Base-by-base conservation (phyloP, 148 eudicot species). In the Fagopyrum esculentum region DNA sequence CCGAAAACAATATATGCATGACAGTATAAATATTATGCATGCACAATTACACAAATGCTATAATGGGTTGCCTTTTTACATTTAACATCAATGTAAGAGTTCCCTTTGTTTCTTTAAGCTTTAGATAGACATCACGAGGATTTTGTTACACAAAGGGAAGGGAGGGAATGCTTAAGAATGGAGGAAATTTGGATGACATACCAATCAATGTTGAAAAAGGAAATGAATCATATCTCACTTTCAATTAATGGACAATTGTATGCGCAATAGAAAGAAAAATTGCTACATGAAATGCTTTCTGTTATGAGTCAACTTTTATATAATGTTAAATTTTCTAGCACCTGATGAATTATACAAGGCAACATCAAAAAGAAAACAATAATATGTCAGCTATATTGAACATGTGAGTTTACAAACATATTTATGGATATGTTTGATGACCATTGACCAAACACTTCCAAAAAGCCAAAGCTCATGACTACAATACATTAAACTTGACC, bases 231-330 rank as follows among this genome's bases (percentile, higher is more conserved):
- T 3, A 35, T 66, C 45, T 66, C 71, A 66, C 46, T 13, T 66
- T 66, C 71, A 66, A 66, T 13, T 66, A 66, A 66, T 66, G 71
- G 71, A 66, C 71, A 66, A 66, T 66, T 66, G 71, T 66, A 66
- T 66, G 71, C 43, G 71, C 71, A 66, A 66, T 66, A 66, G 6
- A 40, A 26, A 61, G 2, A 30, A 30, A 61, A 66, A 13, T 4
- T 66, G 71, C 22, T 12, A 40, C 71, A 43, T 66, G 22, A 66
- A 66, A 5, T 66, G 30, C 71, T 66, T 66, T 66, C 45, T 66
- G 47, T 13, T 66, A 66, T 59, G 64, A 19, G 12, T 59, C 30
- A 59, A 6, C 64, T n/a, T 59, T 59, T 17, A 19, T 59, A 59
- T 59, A 59, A 59, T 22, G 29, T 2, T 9, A 59, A 17, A 59